Percentiles rank a stretch among this genome's conserved stretches.
Evolutionary conservation across 805 yeast genomes (phyloP).

Genomic region (Torulaspora indica): DNA sequence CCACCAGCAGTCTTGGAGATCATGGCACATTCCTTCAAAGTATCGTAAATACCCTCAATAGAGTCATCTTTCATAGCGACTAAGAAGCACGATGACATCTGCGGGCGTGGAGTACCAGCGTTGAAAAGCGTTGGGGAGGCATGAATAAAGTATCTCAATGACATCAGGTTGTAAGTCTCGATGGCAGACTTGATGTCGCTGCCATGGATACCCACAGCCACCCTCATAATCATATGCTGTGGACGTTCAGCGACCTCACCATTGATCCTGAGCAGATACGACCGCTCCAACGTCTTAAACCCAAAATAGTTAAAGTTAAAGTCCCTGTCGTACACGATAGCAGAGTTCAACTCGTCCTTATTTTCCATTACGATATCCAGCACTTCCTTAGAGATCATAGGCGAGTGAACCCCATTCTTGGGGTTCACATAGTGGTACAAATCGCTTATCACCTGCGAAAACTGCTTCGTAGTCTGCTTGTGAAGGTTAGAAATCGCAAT

Average conservation of each 20-base stretch:
- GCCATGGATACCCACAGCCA: slow-evolving; percentile 86
- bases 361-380: slow-evolving; percentile 58
- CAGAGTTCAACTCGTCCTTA: slow-evolving; percentile 62
- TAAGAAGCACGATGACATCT: slow-evolving; percentile 87
- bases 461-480: slow-evolving; percentile 86
- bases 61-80: slow-evolving; percentile 92
- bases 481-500: slow-evolving; percentile 91
- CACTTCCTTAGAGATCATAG: slow-evolving; percentile 67
- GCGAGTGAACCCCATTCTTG: slow-evolving; percentile 59
- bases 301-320: slow-evolving; percentile 79
- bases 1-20: slow-evolving; percentile 97
- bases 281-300: slow-evolving; percentile 83
- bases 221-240: slow-evolving; percentile 85
- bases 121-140: slow-evolving; percentile 94
- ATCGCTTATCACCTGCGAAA: slow-evolving; percentile 69
- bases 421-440: slow-evolving; percentile 79
- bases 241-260: slow-evolving; percentile 83
- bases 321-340: slow-evolving; percentile 76
- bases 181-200: slow-evolving; percentile 55
- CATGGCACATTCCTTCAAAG: slow-evolving; percentile 81
- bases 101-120: slow-evolving; percentile 83
- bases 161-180: slow-evolving; percentile 87
- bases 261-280: slow-evolving; percentile 66
- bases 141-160: slow-evolving; percentile 80
- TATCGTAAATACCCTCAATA: slow-evolving; percentile 89